Evolutionary conservation across 306 rosid species (phyloP), one percentile per base, ranked within the genome.

Genomic region (Argentina anserina): DNA sequence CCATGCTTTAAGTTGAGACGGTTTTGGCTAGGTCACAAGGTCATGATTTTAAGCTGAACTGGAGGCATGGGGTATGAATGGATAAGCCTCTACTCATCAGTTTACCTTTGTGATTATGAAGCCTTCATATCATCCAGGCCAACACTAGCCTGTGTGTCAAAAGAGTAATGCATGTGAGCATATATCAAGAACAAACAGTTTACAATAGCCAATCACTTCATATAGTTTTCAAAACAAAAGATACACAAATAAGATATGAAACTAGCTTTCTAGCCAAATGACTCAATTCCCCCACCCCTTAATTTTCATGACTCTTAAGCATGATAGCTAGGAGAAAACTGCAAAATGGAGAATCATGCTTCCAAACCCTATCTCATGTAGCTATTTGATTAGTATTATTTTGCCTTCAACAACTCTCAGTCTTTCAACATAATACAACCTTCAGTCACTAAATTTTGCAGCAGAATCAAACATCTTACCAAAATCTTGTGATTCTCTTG

Each of bases 101-200:
- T 14, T 41, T 40, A 26, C 29, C 67, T 41, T 41, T 34, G 21
- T 33, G 26, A 15, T 71, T 20, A 71, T 10, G 75, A 71, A 18
- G 91, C 96, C 88, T 90, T 95, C 81, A 95, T 56, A 3, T 91
- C 99, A 81, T 95, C 97, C 93, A 95, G 75, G 69, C 97, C 96
- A 31, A 86, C 78, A 13, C 97, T 86, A 67, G 86, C 90, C 99
- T 95, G 87, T 90, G 87, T 62, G 53, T 50, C 80, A 84, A 20
- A 18, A 66, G 67, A 34, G 15, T 2, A 40, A 69, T 76, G 6
- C 58, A 59, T 18, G 26, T 81, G 12, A 78, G 61, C 67, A 17
- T 23, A n/a, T n/a, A n/a, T n/a, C n/a, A 28, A 33, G 21, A 17
- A 36, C n/a, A n/a, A 26, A 50, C 46, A 50, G 42, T 69, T 36